Percentiles rank a stretch among this genome's conserved stretches.
phyloP scores from a whole-genome alignment of 2,329 filamentous ascomycete species.

The Monilinia vaccinii-corymbosi region DNA sequence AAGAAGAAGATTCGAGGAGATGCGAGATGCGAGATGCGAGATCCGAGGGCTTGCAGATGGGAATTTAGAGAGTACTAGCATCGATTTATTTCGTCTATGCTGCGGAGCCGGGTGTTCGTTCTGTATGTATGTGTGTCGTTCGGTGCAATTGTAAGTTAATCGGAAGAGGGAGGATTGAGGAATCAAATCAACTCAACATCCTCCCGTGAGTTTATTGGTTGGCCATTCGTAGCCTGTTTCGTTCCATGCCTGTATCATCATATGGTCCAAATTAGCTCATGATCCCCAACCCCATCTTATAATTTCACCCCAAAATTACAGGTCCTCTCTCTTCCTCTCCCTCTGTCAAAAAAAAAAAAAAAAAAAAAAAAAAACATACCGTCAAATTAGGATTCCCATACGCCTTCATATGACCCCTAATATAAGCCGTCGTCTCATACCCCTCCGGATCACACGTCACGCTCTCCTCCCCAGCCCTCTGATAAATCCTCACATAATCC shows the following conservation, averaged over 20 bases:
- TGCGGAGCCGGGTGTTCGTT: too few species aligned
- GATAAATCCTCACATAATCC: slow-evolving; percentile 47
- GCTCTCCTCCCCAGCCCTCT: slow-evolving; percentile 37
- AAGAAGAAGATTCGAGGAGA: too few species aligned
- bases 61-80: too few species aligned
- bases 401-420: slow-evolving; percentile 48
- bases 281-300: not conserved
- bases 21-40: too few species aligned
- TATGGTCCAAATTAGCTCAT: not conserved
- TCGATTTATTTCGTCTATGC: too few species aligned
- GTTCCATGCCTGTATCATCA: slow-evolving; percentile 2
- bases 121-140: too few species aligned
- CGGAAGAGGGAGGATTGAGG: too few species aligned
- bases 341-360: slow-evolving; percentile 9
- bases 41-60: too few species aligned
- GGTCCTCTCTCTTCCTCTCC: not conserved
- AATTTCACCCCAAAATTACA: not conserved
- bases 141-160: too few species aligned
- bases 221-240: slow-evolving; percentile 27
- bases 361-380: slow-evolving; percentile 31
- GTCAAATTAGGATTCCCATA: slow-evolving; percentile 51
- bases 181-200: slow-evolving; percentile 21
- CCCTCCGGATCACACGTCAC: slow-evolving; percentile 48
- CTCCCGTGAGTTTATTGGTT: slow-evolving; percentile 22
- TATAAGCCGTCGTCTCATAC: slow-evolving; percentile 59